A percentile compares a stretch with the other conserved stretches of the same genome.
phyloP scores from a whole-genome alignment of 2,329 filamentous ascomycete species.

The Aureobasidium mangrovei region DNA sequence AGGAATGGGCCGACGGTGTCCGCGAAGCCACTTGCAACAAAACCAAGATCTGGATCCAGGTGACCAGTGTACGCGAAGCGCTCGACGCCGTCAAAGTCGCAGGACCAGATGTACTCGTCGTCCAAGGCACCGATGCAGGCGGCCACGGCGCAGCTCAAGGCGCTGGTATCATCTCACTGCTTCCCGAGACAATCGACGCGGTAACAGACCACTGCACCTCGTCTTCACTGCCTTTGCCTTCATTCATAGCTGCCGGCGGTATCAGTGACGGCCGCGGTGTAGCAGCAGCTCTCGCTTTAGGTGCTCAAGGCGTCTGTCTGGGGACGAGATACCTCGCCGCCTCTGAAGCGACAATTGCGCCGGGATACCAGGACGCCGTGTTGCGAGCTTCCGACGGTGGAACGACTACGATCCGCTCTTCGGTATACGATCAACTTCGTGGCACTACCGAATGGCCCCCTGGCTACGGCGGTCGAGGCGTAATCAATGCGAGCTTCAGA shows the following conservation, averaged over 20 bases:
- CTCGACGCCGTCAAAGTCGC: slow-evolving; percentile 39
- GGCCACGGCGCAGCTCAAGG: slow-evolving; percentile 52
- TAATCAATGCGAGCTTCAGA: slow-evolving; percentile 46
- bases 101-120: slow-evolving; percentile 48
- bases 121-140: slow-evolving; percentile 56
- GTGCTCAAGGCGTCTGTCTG: slow-evolving; percentile 46
- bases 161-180: slow-evolving; percentile 46
- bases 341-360: slow-evolving; percentile 36
- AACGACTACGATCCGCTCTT: slow-evolving; percentile 40
- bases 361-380: slow-evolving; percentile 40
- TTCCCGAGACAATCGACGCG: slow-evolving; percentile 49
- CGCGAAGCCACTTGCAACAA: slow-evolving; percentile 26
- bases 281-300: slow-evolving; percentile 46
- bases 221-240: slow-evolving; percentile 18
- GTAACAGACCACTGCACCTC: slow-evolving; percentile 25
- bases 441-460: slow-evolving; percentile 51
- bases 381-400: slow-evolving; percentile 43
- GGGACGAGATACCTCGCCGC: slow-evolving; percentile 55
- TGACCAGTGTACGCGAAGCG: slow-evolving; percentile 51
- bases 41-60: slow-evolving; percentile 50
- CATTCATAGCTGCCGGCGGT: slow-evolving; percentile 47
- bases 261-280: slow-evolving; percentile 47
- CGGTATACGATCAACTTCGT: slow-evolving; percentile 45
- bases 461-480: slow-evolving; percentile 47
- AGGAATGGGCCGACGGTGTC: slow-evolving; percentile 25